A percentile compares a stretch with the other conserved stretches of the same genome.
Conservation (phyloP, 1,139 yeast genomes). For the Candida albicans region DNA sequence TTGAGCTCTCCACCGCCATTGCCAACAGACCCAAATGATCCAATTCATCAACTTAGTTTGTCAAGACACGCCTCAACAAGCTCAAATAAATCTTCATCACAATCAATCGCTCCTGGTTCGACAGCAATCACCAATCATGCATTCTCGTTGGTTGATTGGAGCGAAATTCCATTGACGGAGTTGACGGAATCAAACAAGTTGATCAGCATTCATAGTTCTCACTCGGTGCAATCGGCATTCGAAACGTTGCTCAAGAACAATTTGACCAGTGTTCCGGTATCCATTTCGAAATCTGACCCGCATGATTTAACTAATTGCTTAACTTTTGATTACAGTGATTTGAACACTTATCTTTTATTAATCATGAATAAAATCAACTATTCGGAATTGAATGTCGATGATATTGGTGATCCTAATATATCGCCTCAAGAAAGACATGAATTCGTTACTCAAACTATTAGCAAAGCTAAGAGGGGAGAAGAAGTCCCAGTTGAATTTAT, state of each 20-base stretch:
- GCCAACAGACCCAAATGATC: constrained; percentile 35
- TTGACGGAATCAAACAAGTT: constrained; percentile 79
- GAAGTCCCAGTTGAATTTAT: constrained; percentile 82
- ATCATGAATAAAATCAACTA: constrained; percentile 65
- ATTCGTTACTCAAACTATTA: constrained; percentile 30
- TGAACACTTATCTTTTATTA: constrained; percentile 77
- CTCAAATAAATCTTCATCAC: constrained; percentile 27
- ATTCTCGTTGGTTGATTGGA: constrained; percentile 56
- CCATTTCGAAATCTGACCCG: constrained; percentile 25
- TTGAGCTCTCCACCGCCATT: constrained; percentile 83
- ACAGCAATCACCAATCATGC: not conserved
- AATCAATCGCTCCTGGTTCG: constrained; percentile 5
- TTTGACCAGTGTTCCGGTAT: constrained; percentile 83
- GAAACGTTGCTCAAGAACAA: constrained; percentile 69
- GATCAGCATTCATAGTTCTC: constrained; percentile 58
- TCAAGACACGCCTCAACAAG: constrained; percentile 46
- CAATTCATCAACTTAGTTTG: constrained; percentile 37
- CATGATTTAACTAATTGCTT: constrained; percentile 54
- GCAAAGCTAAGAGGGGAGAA: constrained; percentile 60
- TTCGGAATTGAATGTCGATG: constrained; percentile 33
- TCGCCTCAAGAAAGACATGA: constrained; percentile 26
- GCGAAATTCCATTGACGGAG: constrained; percentile 66
- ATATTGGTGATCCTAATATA: constrained; percentile 19
- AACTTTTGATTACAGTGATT: constrained; percentile 89
- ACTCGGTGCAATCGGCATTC: constrained; percentile 85